Evolutionary conservation across 2,329 filamentous ascomycete species (phyloP), one percentile per base, ranked within the genome.

Genomic region (Epichloe elymi): DNA sequence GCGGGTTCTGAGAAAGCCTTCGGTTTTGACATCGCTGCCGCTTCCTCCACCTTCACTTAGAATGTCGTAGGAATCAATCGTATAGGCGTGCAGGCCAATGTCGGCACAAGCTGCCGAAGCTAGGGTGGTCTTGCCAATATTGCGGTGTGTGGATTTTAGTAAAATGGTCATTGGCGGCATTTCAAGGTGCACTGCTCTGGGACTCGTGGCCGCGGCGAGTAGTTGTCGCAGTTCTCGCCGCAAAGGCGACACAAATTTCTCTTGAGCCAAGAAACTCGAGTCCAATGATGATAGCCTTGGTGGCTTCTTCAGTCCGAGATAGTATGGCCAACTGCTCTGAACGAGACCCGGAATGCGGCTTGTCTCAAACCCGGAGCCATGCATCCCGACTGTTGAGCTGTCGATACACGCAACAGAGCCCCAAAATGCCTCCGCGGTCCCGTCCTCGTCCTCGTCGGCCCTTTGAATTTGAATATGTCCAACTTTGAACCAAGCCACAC

Each of bases 401-500:
- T 97, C 91, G 46, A 98, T 88, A 45, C 85, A 85, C 3, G 86
- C 88, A 39, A 91, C 82, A 1, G 86, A 86, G 38, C 88, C 88
- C 93, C 93, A 98, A 8, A 83, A 72, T 49, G 86, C 83, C 46
- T 83, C 79, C 3, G 78, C 76, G 2, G 79, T 73, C 14, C 79
- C 78, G 36, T 81, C 78, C n/a, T 77, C 74, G 7, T 78, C 72
- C 60, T 61, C 73, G 58, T 71, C 82, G 58, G 62, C 66, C 58
- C 70, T 80, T 61, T 71, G 71, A 5, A 75, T 69, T 51, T 74
- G 73, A 49, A 94, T 83, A 53, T 88, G 85, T 39, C 85, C 85
- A 40, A 98, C 85, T 56, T 83, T 87, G 73, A 96, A 97, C 93
- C 93, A 98, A 7, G 88, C 90, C 19, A 95, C 86, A 33, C 74